A percentile compares a stretch with the other conserved stretches of the same genome.
phyloP scores from a whole-genome alignment of 2,329 filamentous ascomycete genomes.

The Colletotrichum lentis region DNA sequence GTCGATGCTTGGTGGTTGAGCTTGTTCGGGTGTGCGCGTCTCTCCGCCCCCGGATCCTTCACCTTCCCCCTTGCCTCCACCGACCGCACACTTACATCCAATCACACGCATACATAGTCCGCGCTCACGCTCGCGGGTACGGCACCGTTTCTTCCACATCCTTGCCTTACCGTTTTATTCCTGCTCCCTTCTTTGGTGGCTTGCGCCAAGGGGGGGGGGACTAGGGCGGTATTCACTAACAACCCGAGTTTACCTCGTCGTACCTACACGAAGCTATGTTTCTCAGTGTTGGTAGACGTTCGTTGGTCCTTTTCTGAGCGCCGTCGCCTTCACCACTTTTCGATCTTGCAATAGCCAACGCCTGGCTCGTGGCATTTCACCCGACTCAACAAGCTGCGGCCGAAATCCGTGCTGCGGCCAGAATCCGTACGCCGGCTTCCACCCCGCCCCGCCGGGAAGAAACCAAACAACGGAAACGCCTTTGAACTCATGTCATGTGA shows the following conservation, averaged over 20 bases:
- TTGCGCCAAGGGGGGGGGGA: conserved; percentile 8
- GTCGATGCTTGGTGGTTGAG: neutral
- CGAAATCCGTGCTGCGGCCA: conserved; percentile 8
- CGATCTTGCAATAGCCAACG: conserved; percentile 4
- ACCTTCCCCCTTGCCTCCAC: conserved; percentile 22
- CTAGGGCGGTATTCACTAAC: neutral
- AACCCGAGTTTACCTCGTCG: neutral
- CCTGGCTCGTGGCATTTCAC: conserved; percentile 12
- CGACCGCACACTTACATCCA: neutral
- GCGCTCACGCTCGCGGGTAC: neutral
- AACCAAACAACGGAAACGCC: conserved; percentile 1
- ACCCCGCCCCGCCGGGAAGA: neutral
- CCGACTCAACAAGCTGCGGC: conserved; percentile 17
- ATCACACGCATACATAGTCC: neutral
- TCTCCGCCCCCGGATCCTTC: conserved; percentile 3
- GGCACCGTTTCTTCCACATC: conserved; percentile 17
- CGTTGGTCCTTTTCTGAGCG: conserved; percentile 4
- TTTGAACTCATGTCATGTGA: conserved; percentile 3
- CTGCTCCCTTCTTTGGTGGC: conserved; percentile 6
- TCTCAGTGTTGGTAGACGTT: neutral
- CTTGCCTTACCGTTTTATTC: neutral
- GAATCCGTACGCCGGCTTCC: conserved; percentile 1
- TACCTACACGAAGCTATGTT: conserved; percentile 3
- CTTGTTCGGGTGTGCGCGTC: conserved; percentile 1
- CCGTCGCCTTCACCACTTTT: conserved; percentile 2